phyloP scores from a whole-genome alignment of 2,329 filamentous ascomycete species.

The Plectosphaerella plurivora region DNA sequence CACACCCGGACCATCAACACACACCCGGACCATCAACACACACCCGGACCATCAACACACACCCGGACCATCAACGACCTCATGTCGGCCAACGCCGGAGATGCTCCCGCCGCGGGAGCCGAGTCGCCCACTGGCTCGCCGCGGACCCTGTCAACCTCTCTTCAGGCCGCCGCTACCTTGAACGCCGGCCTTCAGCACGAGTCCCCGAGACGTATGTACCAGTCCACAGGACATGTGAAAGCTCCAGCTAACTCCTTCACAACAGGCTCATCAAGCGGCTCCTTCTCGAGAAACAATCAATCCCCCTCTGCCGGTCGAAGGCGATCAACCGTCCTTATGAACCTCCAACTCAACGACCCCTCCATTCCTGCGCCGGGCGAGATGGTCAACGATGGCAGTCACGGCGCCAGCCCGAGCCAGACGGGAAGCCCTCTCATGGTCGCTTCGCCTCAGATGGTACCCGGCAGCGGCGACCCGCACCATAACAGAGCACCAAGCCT shows the following conservation, averaged over 20 bases:
- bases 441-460: slow-evolving; percentile 38
- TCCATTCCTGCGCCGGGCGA: slow-evolving; percentile 63
- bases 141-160: slow-evolving; percentile 62
- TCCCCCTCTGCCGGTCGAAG: slow-evolving; percentile 51
- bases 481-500: slow-evolving; percentile 67
- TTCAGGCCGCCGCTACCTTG: slow-evolving; percentile 72
- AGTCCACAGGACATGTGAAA: background rate
- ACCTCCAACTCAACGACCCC: slow-evolving; percentile 70
- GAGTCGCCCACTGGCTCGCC: slow-evolving; percentile 58
- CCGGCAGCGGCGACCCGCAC: slow-evolving; percentile 43
- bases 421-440: slow-evolving; percentile 40
- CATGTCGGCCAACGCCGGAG: slow-evolving; percentile 13
- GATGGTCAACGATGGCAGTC: slow-evolving; percentile 48
- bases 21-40: slow-evolving; percentile 16
- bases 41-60: slow-evolving; percentile 14
- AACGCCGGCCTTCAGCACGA: slow-evolving; percentile 72
- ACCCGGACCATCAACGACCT: background rate
- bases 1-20: slow-evolving; percentile 17
- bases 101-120: slow-evolving; percentile 19
- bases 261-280: slow-evolving; percentile 48
- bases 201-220: slow-evolving; percentile 48
- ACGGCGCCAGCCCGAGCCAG: background rate
- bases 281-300: slow-evolving; percentile 38
- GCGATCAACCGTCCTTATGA: slow-evolving; percentile 67
- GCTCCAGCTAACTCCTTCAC: slow-evolving; percentile 4